Evolutionary conservation across 2,329 filamentous ascomycete genomes (phyloP), one percentile per base, ranked within the genome.

Genomic region (Hymenoscyphus albidus): DNA sequence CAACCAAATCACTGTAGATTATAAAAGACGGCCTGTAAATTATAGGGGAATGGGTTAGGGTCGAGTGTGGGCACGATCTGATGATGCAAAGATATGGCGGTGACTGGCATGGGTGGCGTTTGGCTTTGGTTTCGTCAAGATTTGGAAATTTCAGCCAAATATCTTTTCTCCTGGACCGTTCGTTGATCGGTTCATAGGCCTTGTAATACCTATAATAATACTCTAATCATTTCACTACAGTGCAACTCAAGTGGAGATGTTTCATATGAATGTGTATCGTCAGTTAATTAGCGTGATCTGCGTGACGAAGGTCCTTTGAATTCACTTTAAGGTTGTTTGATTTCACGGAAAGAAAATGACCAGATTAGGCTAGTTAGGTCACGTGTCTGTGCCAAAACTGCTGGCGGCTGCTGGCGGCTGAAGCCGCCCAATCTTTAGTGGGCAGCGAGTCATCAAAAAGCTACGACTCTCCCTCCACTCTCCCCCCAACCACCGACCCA

Each of bases 1-100:
- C 69, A 14, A 61, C 65, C 16, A 74, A 74, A 63, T 67, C 65
- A 5, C 58, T 66, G 54, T 72, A 68, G 51, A 63, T 51, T 51
- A 18, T 16, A 7, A 16, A 57, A 39, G 59, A 58, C 32, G 32
- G 12, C 12, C 5, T 38, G 59, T 40, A 61, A 44, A 62, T 59
- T 54, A 56, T 64, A 62, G 18, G 39, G 32, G 14, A 27, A 44
- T 27, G 27, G 3, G 27, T 2, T 51, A 40, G 44, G 62, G 58
- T 39, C 12, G 44, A 44, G 16, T 16, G 5, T 58, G 38, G 56
- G 58, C 63, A 73, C 54, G 70, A 72, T 63, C 58, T 70, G 51
- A 73, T 66, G 70, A 70, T 65, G 64, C 63, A 65, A 61, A 66
- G 31, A 64, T 63, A 64, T 58, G 22, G 61, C 27, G 42, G 62